Evolutionary conservation across 2,329 filamentous ascomycete species (phyloP), one percentile per base, ranked within the genome.

Genomic region (Sporothrix globosa): DNA sequence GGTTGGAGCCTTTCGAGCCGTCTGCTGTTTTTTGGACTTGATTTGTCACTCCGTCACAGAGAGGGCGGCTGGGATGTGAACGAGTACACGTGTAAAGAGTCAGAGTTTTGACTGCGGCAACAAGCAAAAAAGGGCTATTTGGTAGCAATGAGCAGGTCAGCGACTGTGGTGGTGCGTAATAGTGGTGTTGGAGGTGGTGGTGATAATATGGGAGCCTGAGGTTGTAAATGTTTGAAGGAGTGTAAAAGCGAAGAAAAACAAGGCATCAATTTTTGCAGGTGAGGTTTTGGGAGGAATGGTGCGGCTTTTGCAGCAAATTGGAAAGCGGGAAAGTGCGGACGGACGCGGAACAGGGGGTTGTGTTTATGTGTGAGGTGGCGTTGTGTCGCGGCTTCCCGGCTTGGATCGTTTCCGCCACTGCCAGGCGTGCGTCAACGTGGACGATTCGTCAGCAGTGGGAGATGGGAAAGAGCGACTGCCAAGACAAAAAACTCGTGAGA

Each of bases 131-230:
- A 24, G 21, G 9, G 19, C 30, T 52, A 50, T 50, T 30, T 50
- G 44, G 63, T 66, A 21, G 63, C 46, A 52, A 50, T 66, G 63
- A 34, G 63, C 30, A 53, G 63, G 34, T 67, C 41, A n/a, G 27
- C 11, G 68, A 44, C 21, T 27, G 60, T 48, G 41, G 52, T 67
- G 52, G 69, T 67, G 60, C 27, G 58, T 34, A n/a, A 24, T 50
- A 48, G 46, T 48, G 30, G n/a, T 63, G 19, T 69, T 65, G 21
- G 69, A 50, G 63, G 58, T 70, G 34, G n/a, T 48, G 66, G 68
- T 60, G 65, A 67, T 70, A 53, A 53, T 50, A 56, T 58, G 54
- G 66, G 24, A 52, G 70, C 70, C 70, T 71, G 60, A 71, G 70
- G 70, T 53, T 71, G 70, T 71, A 68, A 71, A 61, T 58, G 67